Percentiles rank a stretch among this genome's conserved stretches.
These are phyloP conservation scores for Circinella umbellata DNA, from an alignment of 371 early-diverging fungal genomes.

Conservation along the genomic window DNA sequence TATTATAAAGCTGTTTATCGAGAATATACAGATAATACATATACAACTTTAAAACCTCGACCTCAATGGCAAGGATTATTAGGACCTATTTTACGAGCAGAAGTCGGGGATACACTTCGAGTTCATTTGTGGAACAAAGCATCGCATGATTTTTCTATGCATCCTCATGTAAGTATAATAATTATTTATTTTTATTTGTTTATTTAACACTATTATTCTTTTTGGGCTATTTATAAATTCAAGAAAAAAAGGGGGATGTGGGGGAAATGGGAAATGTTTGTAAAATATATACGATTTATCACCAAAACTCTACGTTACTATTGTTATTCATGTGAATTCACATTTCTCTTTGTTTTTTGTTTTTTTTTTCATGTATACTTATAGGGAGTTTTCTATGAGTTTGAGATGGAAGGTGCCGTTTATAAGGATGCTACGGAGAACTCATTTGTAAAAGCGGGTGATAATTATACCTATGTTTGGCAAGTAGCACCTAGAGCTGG, in stretches of 20 bases:
- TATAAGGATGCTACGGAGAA: slow-evolving; percentile 41
- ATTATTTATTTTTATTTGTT: neutral
- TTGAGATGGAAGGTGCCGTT: slow-evolving; percentile 58
- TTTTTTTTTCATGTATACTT: neutral
- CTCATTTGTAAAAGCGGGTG: slow-evolving; percentile 39
- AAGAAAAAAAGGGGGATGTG: neutral
- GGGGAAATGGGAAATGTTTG: too few relatives aligned
- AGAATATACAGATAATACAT: slow-evolving; percentile 53
- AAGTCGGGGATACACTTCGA: slow-evolving; percentile 53
- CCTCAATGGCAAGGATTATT: slow-evolving; percentile 52
- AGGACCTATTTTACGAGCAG: slow-evolving; percentile 55
- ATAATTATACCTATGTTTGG: slow-evolving; percentile 51
- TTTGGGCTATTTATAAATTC: neutral
- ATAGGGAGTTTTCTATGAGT: slow-evolving; percentile 52
- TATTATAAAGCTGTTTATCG: slow-evolving; percentile 55
- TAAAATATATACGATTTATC: too few relatives aligned
- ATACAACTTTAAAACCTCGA: slow-evolving; percentile 20
- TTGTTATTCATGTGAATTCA: too few relatives aligned
- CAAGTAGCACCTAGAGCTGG: slow-evolving; percentile 45
- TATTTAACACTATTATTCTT: neutral
- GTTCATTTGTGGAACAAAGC: slow-evolving; percentile 54
- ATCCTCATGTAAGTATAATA: slow-evolving; percentile 49
- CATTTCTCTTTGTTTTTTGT: neutral
- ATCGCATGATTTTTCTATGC: slow-evolving; percentile 42
- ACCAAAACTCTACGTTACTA: too few relatives aligned